Conservation (phyloP, 2,329 filamentous ascomycete species). For the Alternaria hordeiaustralica region DNA sequence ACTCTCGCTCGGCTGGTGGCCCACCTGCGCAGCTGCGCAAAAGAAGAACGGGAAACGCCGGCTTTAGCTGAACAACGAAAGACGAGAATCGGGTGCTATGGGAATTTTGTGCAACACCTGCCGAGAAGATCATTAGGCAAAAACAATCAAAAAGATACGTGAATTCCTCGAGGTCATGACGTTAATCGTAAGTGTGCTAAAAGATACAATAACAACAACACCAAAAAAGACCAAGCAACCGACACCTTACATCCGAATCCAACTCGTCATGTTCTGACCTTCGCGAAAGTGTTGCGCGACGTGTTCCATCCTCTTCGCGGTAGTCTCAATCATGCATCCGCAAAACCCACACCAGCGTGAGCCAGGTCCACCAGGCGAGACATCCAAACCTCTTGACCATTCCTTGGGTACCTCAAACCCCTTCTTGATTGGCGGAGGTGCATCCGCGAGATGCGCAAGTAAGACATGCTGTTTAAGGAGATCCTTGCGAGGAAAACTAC, state of each 20-base stretch:
- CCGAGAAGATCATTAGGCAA: rapidly evolving
- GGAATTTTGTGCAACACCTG: rapidly evolving
- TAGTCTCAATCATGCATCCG: neutral
- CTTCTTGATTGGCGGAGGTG: neutral
- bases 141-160: rapidly evolving
- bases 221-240: neutral
- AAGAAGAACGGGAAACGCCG: neutral
- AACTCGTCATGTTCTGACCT: slow-evolving; percentile 9
- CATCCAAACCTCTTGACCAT: slow-evolving; percentile 3
- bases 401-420: slow-evolving; percentile 8
- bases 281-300: slow-evolving; percentile 19
- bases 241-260: neutral
- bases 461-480: slow-evolving; percentile 21
- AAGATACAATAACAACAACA: neutral
- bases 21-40: neutral
- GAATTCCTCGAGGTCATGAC: neutral
- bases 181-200: neutral
- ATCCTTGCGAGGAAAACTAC: slow-evolving; percentile 21
- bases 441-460: slow-evolving; percentile 7
- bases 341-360: slow-evolving; percentile 30
- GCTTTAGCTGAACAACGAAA: rapidly evolving
- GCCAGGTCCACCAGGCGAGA: neutral
- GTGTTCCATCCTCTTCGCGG: slow-evolving; percentile 15
- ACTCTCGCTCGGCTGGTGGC: neutral
- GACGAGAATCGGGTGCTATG: rapidly evolving